phyloP scores from a whole-genome alignment of 495 filamentous ascomycete genomes.

The Podospora anserina region DNA sequence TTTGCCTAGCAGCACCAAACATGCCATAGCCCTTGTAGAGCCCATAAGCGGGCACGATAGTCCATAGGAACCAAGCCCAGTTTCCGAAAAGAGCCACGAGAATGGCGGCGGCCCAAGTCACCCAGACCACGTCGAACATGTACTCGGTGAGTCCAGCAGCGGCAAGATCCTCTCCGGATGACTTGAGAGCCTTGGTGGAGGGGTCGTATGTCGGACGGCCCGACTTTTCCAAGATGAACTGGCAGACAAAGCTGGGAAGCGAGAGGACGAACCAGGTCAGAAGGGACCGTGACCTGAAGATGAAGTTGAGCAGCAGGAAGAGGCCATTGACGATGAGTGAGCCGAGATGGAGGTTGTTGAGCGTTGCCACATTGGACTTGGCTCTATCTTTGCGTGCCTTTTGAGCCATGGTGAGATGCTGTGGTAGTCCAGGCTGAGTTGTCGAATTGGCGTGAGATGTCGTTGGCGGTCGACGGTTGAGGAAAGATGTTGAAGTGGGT shows the following conservation, averaged over 20 bases:
- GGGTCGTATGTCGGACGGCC: slow-evolving; percentile 70
- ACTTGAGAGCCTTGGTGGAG: slow-evolving; percentile 62
- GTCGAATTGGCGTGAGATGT: background rate
- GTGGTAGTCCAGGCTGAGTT: background rate
- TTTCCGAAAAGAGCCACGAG: slow-evolving; percentile 68
- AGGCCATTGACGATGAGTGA: slow-evolving; percentile 64
- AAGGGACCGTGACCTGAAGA: slow-evolving; percentile 66
- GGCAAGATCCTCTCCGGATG: slow-evolving; percentile 81
- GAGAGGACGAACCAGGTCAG: slow-evolving; percentile 69
- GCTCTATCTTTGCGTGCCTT: slow-evolving; percentile 94
- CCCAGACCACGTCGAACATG: slow-evolving; percentile 95
- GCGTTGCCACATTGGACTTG: slow-evolving; percentile 66
- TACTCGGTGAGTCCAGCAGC: slow-evolving; percentile 91
- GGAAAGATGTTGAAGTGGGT: slow-evolving; percentile 2
- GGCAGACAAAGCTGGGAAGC: slow-evolving; percentile 68
- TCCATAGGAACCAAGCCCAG: slow-evolving; percentile 72
- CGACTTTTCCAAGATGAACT: slow-evolving; percentile 77
- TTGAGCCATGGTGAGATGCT: slow-evolving; percentile 55
- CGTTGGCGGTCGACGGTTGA: slow-evolving; percentile 9
- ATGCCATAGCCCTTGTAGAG: slow-evolving; percentile 66
- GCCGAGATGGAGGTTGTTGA: slow-evolving; percentile 77
- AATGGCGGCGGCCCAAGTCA: slow-evolving; percentile 71
- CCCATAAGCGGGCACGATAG: slow-evolving; percentile 67
- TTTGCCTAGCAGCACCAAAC: slow-evolving; percentile 61
- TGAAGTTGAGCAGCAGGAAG: slow-evolving; percentile 67